Evolutionary conservation across 2,329 filamentous ascomycete genomes (phyloP), one percentile per base, ranked within the genome.

Genomic region (Lachnellula willkommii): DNA sequence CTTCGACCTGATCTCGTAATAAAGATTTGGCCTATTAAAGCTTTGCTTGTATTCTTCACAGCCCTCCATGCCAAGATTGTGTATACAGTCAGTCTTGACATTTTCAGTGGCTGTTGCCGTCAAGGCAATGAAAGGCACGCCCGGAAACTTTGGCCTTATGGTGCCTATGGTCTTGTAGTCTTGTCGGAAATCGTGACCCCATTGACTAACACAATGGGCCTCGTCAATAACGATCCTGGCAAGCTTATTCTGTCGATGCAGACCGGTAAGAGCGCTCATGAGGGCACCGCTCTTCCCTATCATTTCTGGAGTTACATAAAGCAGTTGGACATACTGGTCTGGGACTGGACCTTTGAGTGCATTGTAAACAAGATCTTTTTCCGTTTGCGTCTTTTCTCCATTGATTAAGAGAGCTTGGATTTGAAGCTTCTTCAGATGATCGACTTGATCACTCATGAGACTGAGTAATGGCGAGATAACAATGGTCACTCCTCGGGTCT

Each of bases 171-270:
- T 81, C 71, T 96, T 96, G 75, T 99, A 99, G 69, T 97, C 93
- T 0, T 92, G 93, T 47, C 95, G 84, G 69, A 99, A 99, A 71
- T 99, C 94, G 65, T 99, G 94, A 1, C 94, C 94, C 94, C 94
- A 99, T 76, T 99, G 92, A 71, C 94, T 97, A 26, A 99, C 93
- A 71, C 94, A 99, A 71, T 99, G 94, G n/a, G 94, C 94, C 74
- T 99, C 95, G 64, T 99, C 94, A 60, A 99, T 95, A 52, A 99
- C 94, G 49, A 99, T 83, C 26, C 94, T 84, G 15, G 95, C 93
- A 52, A 99, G 82, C 65, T 87, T 89, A 3, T 79, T 76, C 50
- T 83, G 83, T 14, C 73, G 72, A 70, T 96, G 81, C n/a, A 99
- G 77, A 2, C 76, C 77, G 51, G 82, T 74, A 60, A 99, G 78